Evolutionary conservation across 176 grass and related monocot genomes (phyloP), one percentile per base, ranked within the genome.

Genomic region (Lolium rigidum): DNA sequence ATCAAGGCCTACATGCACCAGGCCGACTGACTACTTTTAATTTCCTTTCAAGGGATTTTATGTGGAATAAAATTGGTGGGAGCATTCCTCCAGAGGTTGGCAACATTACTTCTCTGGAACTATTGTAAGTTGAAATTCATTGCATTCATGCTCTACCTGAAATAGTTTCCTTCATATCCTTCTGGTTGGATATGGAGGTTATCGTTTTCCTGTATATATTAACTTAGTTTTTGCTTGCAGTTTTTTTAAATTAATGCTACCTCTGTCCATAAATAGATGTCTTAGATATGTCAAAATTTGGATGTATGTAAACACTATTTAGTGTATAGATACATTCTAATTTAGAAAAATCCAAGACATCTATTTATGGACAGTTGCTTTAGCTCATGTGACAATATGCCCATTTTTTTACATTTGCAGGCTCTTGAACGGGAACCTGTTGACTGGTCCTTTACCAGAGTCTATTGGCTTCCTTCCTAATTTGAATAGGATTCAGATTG

Each of bases 401-500:
- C 10, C 16, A 10, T 47, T 47, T 7, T 7, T 47, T 47, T 47
- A 2, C 46, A 47, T 83, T 79, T 95, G 57, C 93, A 98, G 96
- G 84, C 89, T 98, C 18, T 26, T 98, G 71, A 98, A 95, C 67
- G 96, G 96, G 35, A 98, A 98, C 78, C 52, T 80, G 47, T 77
- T 98, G 84, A 89, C 39, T 82, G 96, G 96, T 71, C 77, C 91
- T 83, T 87, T 98, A 83, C 96, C 95, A 81, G 91, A 89, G 58
- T 84, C 86, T 66, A 94, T 98, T 60, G 96, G 96, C 55, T 82
- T 86, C 79, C 90, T 98, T 86, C 83, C 84, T 81, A 92, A 98
- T n/a, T 75, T 98, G 18, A 59, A 95, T 64, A 93, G 96, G 80
- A 95, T 98, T 86, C 96, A 98, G 77, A 98, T 98, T 77, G 96